Base-by-base conservation (phyloP, 352 stramenopile species). In the Phytophthora cajani region DNA sequence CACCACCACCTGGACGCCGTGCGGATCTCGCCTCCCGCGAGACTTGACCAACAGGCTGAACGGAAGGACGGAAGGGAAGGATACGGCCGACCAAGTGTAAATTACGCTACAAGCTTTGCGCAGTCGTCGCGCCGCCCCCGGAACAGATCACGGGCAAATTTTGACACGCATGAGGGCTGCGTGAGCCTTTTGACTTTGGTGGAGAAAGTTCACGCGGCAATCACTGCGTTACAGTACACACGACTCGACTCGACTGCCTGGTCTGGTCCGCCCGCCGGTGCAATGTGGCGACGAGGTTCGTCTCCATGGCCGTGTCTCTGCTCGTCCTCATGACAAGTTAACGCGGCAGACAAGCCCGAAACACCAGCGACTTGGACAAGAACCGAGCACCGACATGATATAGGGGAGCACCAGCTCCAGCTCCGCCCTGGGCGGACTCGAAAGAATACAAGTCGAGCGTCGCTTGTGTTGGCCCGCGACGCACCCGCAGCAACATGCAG, bases 381-480 rank as follows among this genome's bases (percentile, higher is more conserved):
- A 66, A 57, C 64, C 32, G 62, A 69, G 54, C 64, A 63, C 63
- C 63, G 64, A 75, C 62, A 72, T 75, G 69, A 75, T 75, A 72
- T 75, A 68, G 55, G 21, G 63, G 49, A 61, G 56, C 50, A 55
- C 38, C 23, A 25, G 32, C 40, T 58, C 61, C 32, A n/a, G 21
- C 40, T n/a, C 40, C 40, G 42, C 42, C 46, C 46, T 27, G n/a
- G 21, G 30, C 32, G 40, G 56, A 71, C 69, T 64, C 69, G 63
- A 75, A 75, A 75, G 69, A 75, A 75, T 67, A 11, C 32, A 11
- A 38, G 32, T 36, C 32, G 32, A 36, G 32, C 32, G 40, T n/a
- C 16, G 14, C 19, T n/a, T 19, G 40, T 9, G 23, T 46, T 16
- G 12, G 16, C 47, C 8, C 19, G 14, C 50, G 25, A 11, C 56